Evolutionary conservation across 495 filamentous ascomycete genomes (phyloP), one percentile per base, ranked within the genome.

Genomic region (Cryomyces antarcticus): DNA sequence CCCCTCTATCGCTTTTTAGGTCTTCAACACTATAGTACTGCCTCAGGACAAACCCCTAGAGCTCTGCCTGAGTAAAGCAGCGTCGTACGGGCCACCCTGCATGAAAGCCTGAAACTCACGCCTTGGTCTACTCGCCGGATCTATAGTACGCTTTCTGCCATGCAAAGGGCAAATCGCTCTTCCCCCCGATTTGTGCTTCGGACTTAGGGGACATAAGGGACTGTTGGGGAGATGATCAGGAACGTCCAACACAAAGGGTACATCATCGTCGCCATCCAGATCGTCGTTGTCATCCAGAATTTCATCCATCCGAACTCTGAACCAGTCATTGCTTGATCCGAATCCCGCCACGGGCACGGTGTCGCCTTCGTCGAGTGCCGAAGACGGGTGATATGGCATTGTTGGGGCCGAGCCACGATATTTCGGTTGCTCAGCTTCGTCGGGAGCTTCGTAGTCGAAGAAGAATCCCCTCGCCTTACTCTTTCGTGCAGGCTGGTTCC

Each of bases 161-260:
- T 68, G 65, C 38, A 58, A 58, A 3, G 53, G 49, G 57, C 77
- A 82, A 4, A 77, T 62, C 3, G 67, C 72, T 41, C 56, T 70
- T 28, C 69, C 70, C 13, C 61, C 57, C 34, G 63, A 66, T 46
- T 63, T 64, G 51, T 72, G 67, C 41, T 67, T 67, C 38, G 63
- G 61, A 58, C 70, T 65, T 34, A 67, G 59, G 6, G 77, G 77
- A 57, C 77, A 82, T 49, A 78, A 57, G 35, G 75, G 75, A 49
- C 73, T 78, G 38, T 42, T 66, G 7, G 72, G 73, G 12, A 78
- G 54, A 57, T 82, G 77, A 37, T 78, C 74, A n/a, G 75, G 73
- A 13, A 76, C 52, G 41, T 72, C 60, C 44, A 71, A 64, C 41
- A 70, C 63, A 48, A 76, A 73, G 7, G 7, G 33, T 12, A 7